Base-by-base conservation (phyloP, 257 asterid species). In the Solanum ossicruentum region DNA sequence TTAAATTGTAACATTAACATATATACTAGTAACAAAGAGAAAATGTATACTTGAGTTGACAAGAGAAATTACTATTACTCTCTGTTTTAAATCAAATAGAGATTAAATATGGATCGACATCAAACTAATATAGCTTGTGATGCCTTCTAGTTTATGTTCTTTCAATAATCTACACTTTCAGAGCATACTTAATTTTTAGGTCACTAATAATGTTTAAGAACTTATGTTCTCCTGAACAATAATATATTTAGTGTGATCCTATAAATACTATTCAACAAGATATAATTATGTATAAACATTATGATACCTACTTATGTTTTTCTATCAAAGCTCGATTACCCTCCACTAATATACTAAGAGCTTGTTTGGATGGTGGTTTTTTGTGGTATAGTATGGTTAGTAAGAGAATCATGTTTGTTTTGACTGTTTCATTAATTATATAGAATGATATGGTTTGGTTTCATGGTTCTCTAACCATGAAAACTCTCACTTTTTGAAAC, bases 241-340 rank as follows among this genome's bases (percentile, higher is more conserved):
- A 57, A 57, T 18, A 18, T 18, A 57, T 20, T 20, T 5, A 57
- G 12, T 1, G 11, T 8, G 1, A 57, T 56, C 6, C 0, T 10
- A 3, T 57, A 57, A 57, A 57, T 18, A 11, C 8, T 8, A 0
- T 56, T 9, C 0, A 0, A 1, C 0, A 56, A 56, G 5, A 2
- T 18, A 41, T 32, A 0, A 1, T 56, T 18, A 0, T 56, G 18
- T 23, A 18, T 11, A 1, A 18, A 56, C 12, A 3, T 56, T 20
- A 56, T 17, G 7, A 26, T 26, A 26, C 5, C 11, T 12, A 12
- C 9, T 7, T 12, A 26, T 26, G 20, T 65, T 65, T 43, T 66
- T 66, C 4, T 15, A 8, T 15, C 65, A 6, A 66, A 66, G 47
- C n/a, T 12, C n/a, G 26, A 12, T 65, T 28, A 1, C 6, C 72